Conservation (phyloP, 106 monocot genomes). For the Dendrobium catenatum region DNA sequence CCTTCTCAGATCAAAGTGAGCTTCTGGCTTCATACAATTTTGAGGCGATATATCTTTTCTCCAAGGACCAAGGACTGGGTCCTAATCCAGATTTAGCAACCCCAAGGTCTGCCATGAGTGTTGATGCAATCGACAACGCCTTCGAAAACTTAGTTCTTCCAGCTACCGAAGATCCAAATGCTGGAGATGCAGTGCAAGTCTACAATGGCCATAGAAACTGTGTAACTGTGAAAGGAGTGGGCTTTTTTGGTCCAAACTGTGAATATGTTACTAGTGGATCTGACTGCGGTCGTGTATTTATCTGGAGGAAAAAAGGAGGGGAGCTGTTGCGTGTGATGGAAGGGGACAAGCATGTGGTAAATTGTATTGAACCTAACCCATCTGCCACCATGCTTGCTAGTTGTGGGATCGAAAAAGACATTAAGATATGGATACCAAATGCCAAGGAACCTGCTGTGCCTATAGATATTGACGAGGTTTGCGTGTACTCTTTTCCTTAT, state of each 20-base stretch:
- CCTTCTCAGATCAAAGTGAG: constrained; percentile 80
- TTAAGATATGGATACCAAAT: constrained; percentile 92
- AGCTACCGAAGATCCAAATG: constrained; percentile 3
- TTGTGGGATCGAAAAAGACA: constrained; percentile 76
- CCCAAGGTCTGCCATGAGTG: constrained; percentile 10
- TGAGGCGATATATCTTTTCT: constrained; percentile 84
- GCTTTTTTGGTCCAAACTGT: constrained; percentile 76
- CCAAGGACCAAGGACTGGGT: constrained; percentile 64
- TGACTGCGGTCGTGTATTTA: constrained; percentile 88
- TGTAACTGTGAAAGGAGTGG: constrained; percentile 82
- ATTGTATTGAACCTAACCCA: constrained; percentile 85
- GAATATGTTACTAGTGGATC: constrained; percentile 96
- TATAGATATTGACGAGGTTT: constrained; percentile 67
- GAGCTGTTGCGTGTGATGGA: constrained; percentile 81
- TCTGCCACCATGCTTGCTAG: constrained; percentile 57
- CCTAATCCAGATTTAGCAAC: constrained; percentile 14
- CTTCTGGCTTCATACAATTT: constrained; percentile 63
- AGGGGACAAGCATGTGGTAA: constrained; percentile 75
- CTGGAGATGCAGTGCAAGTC: constrained; percentile 17
- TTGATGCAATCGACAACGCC: neutral
- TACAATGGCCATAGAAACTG: constrained; percentile 64
- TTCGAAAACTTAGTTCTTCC: neutral
- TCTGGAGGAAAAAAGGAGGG: constrained; percentile 89
- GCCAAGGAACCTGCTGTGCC: constrained; percentile 41
- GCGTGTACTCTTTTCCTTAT: neutral